A percentile compares a stretch with the other conserved stretches of the same genome.
Evolutionary conservation across 2,329 filamentous ascomycete genomes (phyloP).

Genomic region (Aotearoamyces nothofagi): DNA sequence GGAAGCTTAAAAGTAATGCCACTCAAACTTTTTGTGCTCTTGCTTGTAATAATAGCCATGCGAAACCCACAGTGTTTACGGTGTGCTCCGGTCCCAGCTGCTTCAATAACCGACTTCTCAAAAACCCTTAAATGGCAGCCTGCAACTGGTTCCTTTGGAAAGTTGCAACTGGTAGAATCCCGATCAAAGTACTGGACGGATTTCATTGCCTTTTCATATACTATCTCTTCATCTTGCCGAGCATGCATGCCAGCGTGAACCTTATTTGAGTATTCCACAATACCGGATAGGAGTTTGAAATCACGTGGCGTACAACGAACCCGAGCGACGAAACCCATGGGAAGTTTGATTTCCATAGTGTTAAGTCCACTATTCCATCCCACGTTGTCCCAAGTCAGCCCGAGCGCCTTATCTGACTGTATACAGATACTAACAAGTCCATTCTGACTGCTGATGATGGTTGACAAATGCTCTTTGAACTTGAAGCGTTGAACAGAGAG

Average conservation of each 20-base stretch:
- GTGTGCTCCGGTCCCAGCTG: constrained; percentile 57
- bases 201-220: constrained; percentile 54
- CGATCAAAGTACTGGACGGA: constrained; percentile 73
- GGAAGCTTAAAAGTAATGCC: constrained; percentile 57
- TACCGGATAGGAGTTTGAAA: constrained; percentile 64
- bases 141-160: constrained; percentile 59
- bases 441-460: constrained; percentile 67
- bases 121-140: constrained; percentile 64
- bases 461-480: constrained; percentile 52
- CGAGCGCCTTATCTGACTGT: constrained; percentile 49
- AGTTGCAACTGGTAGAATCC: constrained; percentile 50
- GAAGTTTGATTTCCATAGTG: constrained; percentile 53
- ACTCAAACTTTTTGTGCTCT: constrained; percentile 62
- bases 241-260: constrained; percentile 58
- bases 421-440: constrained; percentile 63
- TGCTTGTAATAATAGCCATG: constrained; percentile 61
- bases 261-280: constrained; percentile 72
- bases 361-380: constrained; percentile 58
- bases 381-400: constrained; percentile 69
- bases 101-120: constrained; percentile 52
- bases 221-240: constrained; percentile 50
- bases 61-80: constrained; percentile 67
- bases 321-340: constrained; percentile 59
- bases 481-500: constrained; percentile 60
- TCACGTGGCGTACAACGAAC: constrained; percentile 62